Evolutionary conservation across 257 asterid genomes (phyloP).

Genomic region (Jasminum sambac): DNA sequence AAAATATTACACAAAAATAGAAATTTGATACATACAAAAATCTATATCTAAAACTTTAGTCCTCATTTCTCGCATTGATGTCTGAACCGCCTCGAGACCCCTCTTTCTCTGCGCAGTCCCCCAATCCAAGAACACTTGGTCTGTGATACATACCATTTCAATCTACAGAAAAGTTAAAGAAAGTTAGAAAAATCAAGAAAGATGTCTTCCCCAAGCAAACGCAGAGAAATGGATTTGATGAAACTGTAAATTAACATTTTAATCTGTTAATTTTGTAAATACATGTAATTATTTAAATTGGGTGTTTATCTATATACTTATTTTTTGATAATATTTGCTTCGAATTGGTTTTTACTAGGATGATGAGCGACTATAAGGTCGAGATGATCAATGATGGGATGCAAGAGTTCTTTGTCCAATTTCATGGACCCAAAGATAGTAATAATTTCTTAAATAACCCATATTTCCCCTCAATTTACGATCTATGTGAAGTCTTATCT

Average conservation of each 20-base stretch:
- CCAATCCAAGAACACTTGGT: neutral
- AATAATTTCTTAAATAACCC: conserved; percentile 25
- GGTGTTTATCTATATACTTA: neutral
- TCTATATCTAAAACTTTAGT: conserved; percentile 22
- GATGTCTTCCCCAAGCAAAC: conserved; percentile 92
- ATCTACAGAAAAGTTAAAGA: neutral
- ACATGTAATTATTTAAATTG: neutral
- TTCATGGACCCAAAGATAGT: conserved; percentile 94
- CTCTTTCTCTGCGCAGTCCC: neutral
- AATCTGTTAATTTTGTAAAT: conserved; percentile 5
- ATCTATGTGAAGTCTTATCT: conserved; percentile 18
- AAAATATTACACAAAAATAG: neutral
- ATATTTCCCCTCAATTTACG: conserved; percentile 9
- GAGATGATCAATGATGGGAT: conserved; percentile 89
- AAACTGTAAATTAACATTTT: conserved; percentile 63
- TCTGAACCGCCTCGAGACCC: conserved; percentile 29
- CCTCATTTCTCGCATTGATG: conserved; percentile 30
- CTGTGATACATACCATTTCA: conserved; percentile 15
- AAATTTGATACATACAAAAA: neutral
- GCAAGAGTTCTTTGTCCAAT: conserved; percentile 79
- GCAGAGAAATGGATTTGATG: conserved; percentile 95
- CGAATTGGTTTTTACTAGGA: conserved; percentile 47
- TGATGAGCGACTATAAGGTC: conserved; percentile 94
- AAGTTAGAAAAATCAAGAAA: conserved; percentile 11
- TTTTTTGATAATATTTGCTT: conserved; percentile 16